Evolutionary conservation across 371 early-diverging fungal species (phyloP), one percentile per base, ranked within the genome.

Genomic region (Syncephalastrum racemosum): DNA sequence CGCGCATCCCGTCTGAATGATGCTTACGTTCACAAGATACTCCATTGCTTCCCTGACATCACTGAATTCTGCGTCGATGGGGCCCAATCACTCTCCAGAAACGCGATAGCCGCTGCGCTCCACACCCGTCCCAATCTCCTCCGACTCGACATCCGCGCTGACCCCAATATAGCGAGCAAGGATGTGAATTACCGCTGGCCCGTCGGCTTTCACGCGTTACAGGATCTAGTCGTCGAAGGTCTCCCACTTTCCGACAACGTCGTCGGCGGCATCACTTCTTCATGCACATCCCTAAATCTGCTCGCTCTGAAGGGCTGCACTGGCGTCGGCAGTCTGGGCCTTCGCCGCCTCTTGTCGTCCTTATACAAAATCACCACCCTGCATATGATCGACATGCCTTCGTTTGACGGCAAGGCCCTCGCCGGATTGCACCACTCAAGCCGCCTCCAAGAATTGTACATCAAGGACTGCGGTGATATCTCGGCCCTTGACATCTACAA

Each of bases 61-160:
- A 57, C 22, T 4, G n/a, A 42, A 6, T 50, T 75, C 13, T 46
- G 60, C 15, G 22, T 75, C 4, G 60, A 69, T 23, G 71, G 71
- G 1, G 50, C 52, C 12, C 5, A 15, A 4, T 39, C 50, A 0
- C 15, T 67, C 1, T 63, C 70, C 0, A 42, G 43, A 4, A n/a
- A 55, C 14, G 42, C 60, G 4, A 49, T 69, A 3, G 31, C 44
- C 4, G 31, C 52, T 5, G 47, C 54, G 2, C 15, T 77, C 2
- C n/a, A 19, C 4, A 14, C 8, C 0, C 73, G 77, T 18, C 57
- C 43, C 2, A n/a, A 45, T 5, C 25, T 77, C 15, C 25, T 24
- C 2, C 45, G 58, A 2, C 41, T 77, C 2, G 73, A 77, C 31
- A 59, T 77, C 7, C 65, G 73, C 20, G 64, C 68, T 1, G 19